Evolutionary conservation across 2,329 filamentous ascomycete species (phyloP), one percentile per base, ranked within the genome.

Genomic region (Microsporum ferrugineum): DNA sequence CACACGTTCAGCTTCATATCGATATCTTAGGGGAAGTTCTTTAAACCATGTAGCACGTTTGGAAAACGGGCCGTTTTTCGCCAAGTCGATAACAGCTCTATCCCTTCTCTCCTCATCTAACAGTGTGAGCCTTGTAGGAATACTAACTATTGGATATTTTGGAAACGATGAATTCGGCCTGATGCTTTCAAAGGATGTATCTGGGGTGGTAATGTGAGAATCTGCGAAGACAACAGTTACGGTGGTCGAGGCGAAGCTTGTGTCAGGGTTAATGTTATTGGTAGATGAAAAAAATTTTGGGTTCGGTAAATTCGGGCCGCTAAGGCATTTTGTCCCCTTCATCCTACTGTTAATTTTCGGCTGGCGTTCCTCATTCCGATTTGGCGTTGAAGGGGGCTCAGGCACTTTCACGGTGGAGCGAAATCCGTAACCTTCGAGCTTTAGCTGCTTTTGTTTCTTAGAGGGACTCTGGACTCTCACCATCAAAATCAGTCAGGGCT

Each of bases 1-100:
- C 41, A 75, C 67, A 33, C 73, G 67, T 58, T 75, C 72, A 27
- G 75, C 58, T 57, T 76, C 74, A 60, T 76, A 76, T 14, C 73
- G 68, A 60, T 70, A 71, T 3, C 72, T 67, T 14, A 76, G 61
- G 3, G 72, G 67, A 17, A 75, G 63, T 7, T 63, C 69, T 2
- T 59, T 61, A 0, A 68, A 64, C 17, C 71, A 69, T 6, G 67
- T 62, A 7, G 68, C 65, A 4, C 66, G 61, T 14, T 65, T 61
- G 1, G 70, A 70, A 60, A 78, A 77, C 0, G 76, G 75, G 1
- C 72, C 73, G n/a, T 67, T 61, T 0, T 64, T 59, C 8, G 70
- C 60, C 1, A 77, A 68, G 3, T 71, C 67, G 1, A 62, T 61
- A 36, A 75, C 63, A 6, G 74, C 64, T 4, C 45, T 38, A 17